Evolutionary conservation across 306 rosid genomes (phyloP).

Genomic region (Castanea crenata): DNA sequence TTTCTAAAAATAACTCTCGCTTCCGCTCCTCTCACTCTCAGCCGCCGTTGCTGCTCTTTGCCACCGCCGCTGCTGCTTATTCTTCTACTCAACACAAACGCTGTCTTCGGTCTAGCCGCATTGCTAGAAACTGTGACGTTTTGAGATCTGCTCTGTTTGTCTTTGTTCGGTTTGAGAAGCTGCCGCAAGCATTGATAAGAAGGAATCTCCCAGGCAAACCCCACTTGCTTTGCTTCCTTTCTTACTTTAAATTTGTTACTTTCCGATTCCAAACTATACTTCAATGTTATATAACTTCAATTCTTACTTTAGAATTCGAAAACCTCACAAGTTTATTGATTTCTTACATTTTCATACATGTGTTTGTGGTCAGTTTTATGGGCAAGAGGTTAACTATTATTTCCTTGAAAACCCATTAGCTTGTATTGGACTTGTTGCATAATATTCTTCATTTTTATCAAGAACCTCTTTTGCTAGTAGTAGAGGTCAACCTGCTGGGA

Average conservation of each 20-base stretch:
- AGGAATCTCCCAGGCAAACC: not conserved
- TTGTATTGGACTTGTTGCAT: conserved; percentile 3
- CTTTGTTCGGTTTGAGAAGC: no score
- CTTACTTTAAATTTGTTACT: not conserved
- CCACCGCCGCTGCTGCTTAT: no score
- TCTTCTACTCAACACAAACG: no score
- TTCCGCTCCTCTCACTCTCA: no score
- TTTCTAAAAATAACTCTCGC: no score
- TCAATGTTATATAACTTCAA: conserved; percentile 13
- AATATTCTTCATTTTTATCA: conserved; percentile 33
- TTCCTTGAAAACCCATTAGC: conserved; percentile 24
- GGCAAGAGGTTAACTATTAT: conserved; percentile 15
- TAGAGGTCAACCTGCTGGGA: conserved; percentile 21
- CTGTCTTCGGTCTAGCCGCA: no score
- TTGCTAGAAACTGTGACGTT: no score
- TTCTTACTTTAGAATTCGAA: conserved; percentile 6
- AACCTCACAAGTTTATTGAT: not conserved
- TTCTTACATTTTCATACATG: not conserved
- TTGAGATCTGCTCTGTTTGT: no score
- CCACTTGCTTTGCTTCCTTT: not conserved
- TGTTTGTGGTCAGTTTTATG: conserved; percentile 11
- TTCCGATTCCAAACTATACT: no score
- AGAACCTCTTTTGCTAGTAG: conserved; percentile 20
- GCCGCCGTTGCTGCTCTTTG: no score
- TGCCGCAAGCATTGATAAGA: not conserved